phyloP scores from a whole-genome alignment of 1,284 basidiomycete genomes.

The Papiliotrema terrestris region DNA sequence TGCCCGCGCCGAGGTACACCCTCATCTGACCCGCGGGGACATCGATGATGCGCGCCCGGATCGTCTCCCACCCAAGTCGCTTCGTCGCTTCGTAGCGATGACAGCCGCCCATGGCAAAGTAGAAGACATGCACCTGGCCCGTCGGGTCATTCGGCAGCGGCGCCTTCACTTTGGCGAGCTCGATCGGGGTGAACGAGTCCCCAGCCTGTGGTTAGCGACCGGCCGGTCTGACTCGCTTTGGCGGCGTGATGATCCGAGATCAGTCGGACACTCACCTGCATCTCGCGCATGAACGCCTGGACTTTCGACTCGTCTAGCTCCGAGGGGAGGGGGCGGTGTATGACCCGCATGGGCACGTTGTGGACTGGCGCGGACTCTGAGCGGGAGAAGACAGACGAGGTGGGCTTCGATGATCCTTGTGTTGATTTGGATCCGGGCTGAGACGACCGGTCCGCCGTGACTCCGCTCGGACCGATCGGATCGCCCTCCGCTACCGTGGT shows the following conservation, averaged over 20 bases:
- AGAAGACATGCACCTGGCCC: constrained; percentile 36
- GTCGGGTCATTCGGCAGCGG: constrained; percentile 33
- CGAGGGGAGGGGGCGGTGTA: constrained; percentile 47
- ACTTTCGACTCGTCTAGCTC: constrained; percentile 49
- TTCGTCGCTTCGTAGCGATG: constrained; percentile 51
- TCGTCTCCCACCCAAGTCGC: constrained; percentile 40
- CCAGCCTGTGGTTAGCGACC: constrained; percentile 27
- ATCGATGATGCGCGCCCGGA: constrained; percentile 47
- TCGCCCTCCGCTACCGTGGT: too few relatives aligned
- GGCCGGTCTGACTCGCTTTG: background rate
- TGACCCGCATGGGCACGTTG: constrained; percentile 47
- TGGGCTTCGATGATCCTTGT: constrained; percentile 5
- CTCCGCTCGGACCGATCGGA: too few relatives aligned
- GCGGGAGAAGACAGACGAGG: constrained; percentile 32
- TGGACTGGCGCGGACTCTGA: constrained; percentile 29
- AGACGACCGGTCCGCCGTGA: too few relatives aligned
- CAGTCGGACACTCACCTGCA: constrained; percentile 36
- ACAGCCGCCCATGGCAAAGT: constrained; percentile 50
- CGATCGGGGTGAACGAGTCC: constrained; percentile 50
- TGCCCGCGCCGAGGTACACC: constrained; percentile 45
- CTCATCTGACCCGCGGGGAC: constrained; percentile 46
- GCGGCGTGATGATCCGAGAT: too few relatives aligned
- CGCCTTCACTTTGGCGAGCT: constrained; percentile 45
- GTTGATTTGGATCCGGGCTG: too few relatives aligned
- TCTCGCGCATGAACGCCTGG: constrained; percentile 47